phyloP scores from a whole-genome alignment of 2,329 filamentous ascomycete species.

The Trematosphaeria pertusa region DNA sequence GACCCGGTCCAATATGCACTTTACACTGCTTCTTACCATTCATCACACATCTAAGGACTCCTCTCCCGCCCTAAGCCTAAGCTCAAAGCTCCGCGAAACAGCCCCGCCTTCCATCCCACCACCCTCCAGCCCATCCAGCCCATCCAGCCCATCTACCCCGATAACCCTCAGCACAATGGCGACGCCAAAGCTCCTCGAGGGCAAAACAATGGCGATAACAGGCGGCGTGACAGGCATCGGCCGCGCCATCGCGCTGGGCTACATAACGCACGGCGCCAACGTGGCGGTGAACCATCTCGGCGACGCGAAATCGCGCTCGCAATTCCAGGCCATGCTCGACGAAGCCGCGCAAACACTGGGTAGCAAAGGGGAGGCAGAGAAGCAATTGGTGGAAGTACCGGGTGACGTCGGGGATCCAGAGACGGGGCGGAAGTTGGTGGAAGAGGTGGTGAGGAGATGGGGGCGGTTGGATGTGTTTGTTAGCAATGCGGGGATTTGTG shows the following conservation, averaged over 20 bases:
- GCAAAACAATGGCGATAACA: slow-evolving; percentile 85
- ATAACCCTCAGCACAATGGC: slow-evolving; percentile 12
- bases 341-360: slow-evolving; percentile 40
- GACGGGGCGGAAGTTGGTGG: slow-evolving; percentile 73
- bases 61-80: too few species aligned
- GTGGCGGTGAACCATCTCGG: slow-evolving; percentile 84
- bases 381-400: slow-evolving; percentile 67
- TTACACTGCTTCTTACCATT: too few species aligned
- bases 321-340: slow-evolving; percentile 57
- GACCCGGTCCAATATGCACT: neutral
- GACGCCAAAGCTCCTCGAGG: slow-evolving; percentile 62
- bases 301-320: slow-evolving; percentile 55
- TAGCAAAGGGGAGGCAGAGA: slow-evolving; percentile 40
- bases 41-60: too few species aligned
- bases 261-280: slow-evolving; percentile 76
- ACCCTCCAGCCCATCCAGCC: slow-evolving; percentile 13
- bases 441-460: slow-evolving; percentile 67
- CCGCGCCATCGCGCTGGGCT: slow-evolving; percentile 81
- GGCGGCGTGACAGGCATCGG: slow-evolving; percentile 88
- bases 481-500: slow-evolving; percentile 86
- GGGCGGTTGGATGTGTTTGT: slow-evolving; percentile 72
- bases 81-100: neutral
- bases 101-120: neutral
- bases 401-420: slow-evolving; percentile 80
- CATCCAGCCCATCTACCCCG: slow-evolving; percentile 5